A percentile compares a stretch with the other conserved stretches of the same genome.
Evolutionary conservation across 768 basidiomycete species (phyloP).

Genomic region (Rickenella mellea): DNA sequence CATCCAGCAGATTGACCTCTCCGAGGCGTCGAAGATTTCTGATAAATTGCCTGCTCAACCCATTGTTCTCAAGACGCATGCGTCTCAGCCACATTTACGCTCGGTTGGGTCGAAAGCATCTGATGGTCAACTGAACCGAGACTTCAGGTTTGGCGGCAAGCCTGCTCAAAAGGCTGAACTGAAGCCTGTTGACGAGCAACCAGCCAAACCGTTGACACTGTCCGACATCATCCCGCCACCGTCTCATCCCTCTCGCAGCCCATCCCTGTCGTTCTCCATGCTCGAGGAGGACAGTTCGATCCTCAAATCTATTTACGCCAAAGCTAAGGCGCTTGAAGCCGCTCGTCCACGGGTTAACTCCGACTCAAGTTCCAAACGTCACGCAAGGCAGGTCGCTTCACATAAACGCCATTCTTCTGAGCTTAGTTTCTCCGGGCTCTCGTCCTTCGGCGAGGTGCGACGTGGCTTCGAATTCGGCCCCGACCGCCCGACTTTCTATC

Average conservation of each 20-base stretch:
- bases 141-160: slow-evolving; percentile 68
- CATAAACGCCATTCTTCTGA: slow-evolving; percentile 35
- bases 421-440: slow-evolving; percentile 61
- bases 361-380: slow-evolving; percentile 29
- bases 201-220: slow-evolving; percentile 40
- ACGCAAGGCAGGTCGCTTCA: slow-evolving; percentile 13
- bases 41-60: not conserved
- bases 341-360: slow-evolving; percentile 30
- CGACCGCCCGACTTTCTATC: slow-evolving; percentile 57
- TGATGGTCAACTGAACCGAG: slow-evolving; percentile 56
- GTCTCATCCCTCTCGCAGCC: slow-evolving; percentile 40
- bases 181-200: slow-evolving; percentile 7
- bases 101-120: slow-evolving; percentile 22
- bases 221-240: slow-evolving; percentile 71
- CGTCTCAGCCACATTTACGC: not conserved
- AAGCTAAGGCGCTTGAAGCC: slow-evolving; percentile 26
- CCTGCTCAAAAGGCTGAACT: slow-evolving; percentile 11
- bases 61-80: not conserved
- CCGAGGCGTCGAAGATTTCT: not conserved
- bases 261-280: slow-evolving; percentile 24
- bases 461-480: slow-evolving; percentile 68
- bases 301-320: slow-evolving; percentile 44
- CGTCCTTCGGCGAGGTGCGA: slow-evolving; percentile 71
- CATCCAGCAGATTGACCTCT: not conserved
- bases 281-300: slow-evolving; percentile 42